Conservation (phyloP, 1,284 basidiomycete genomes). For the Boletus smithii region DNA sequence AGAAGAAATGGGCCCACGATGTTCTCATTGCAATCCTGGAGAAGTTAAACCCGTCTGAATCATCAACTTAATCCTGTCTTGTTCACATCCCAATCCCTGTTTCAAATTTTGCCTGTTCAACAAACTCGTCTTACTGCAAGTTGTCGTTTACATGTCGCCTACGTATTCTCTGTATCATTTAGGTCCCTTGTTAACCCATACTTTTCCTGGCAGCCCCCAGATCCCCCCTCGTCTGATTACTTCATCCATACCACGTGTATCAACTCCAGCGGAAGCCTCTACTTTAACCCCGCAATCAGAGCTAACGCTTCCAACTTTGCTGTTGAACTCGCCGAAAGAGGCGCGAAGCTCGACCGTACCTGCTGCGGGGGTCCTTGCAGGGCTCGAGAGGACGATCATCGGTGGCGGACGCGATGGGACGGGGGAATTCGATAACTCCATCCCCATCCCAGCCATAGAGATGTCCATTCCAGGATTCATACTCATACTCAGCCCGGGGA, state of each 20-base stretch:
- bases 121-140: neutral
- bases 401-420: conserved; percentile 27
- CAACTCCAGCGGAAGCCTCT: conserved; percentile 27
- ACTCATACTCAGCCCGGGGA: conserved; percentile 35
- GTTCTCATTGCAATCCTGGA: conserved; percentile 30
- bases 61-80: conserved; percentile 1
- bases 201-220: conserved; percentile 33
- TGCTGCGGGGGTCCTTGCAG: conserved; percentile 14
- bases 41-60: conserved; percentile 13
- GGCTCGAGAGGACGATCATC: conserved; percentile 29
- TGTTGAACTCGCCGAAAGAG: conserved; percentile 27
- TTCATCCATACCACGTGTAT: conserved; percentile 33
- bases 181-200: conserved; percentile 25
- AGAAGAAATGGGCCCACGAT: conserved; percentile 27
- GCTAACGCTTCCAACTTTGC: conserved; percentile 13
- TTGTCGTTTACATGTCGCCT: neutral
- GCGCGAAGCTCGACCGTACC: conserved; percentile 30
- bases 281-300: conserved; percentile 28
- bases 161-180: conserved; percentile 18
- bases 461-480: conserved; percentile 33
- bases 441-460: conserved; percentile 28
- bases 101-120: neutral
- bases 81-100: neutral
- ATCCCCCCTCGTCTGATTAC: conserved; percentile 32
- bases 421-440: conserved; percentile 24